These are phyloP conservation scores for Punica granatum DNA, from an alignment of 345 rosid species.

Conservation along the genomic window DNA sequence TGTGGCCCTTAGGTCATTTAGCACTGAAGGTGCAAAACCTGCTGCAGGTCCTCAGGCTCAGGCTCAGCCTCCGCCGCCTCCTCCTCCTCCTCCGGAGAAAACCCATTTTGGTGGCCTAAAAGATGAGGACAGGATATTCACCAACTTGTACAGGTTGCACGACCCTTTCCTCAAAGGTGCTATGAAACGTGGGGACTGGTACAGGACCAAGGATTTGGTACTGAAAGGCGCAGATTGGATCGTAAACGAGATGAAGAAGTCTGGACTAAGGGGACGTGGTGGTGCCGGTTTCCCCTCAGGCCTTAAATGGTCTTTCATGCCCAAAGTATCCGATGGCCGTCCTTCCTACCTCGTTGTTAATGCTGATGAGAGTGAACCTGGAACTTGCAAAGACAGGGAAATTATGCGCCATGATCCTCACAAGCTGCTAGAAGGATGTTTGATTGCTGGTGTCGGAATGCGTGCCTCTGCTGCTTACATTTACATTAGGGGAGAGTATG, in stretches of 20 bases:
- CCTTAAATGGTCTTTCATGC: slow-evolving; percentile 99
- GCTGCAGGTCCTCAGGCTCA: slow-evolving; percentile 33
- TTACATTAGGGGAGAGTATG: slow-evolving; percentile 95
- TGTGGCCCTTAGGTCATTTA: slow-evolving; percentile 49
- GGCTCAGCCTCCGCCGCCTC: slow-evolving; percentile 45
- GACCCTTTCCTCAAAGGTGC: slow-evolving; percentile 97
- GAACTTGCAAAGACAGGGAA: slow-evolving; percentile 97
- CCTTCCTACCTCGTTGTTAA: slow-evolving; percentile 97
- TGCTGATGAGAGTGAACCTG: slow-evolving; percentile 99
- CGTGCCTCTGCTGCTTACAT: slow-evolving; percentile 95
- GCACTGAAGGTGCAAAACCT: slow-evolving; percentile 69
- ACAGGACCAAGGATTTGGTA: slow-evolving; percentile 93
- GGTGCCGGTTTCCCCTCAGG: slow-evolving; percentile 99
- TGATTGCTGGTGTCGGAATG: slow-evolving; percentile 99
- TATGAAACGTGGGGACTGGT: slow-evolving; percentile 92
- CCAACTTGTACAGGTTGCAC: slow-evolving; percentile 81
- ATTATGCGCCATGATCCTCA: slow-evolving; percentile 98
- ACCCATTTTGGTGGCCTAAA: slow-evolving; percentile 94
- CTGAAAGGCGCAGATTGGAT: slow-evolving; percentile 98
- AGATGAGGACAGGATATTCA: slow-evolving; percentile 93
- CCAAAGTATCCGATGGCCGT: slow-evolving; percentile 93
- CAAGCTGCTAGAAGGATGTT: slow-evolving; percentile 91
- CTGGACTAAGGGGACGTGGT: slow-evolving; percentile 97
- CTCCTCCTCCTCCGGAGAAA: slow-evolving; percentile 94
- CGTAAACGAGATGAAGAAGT: slow-evolving; percentile 82